These are phyloP conservation scores for Papilionanthe hybrid DNA, from an alignment of 116 monocot genomes.

Conservation along the genomic window DNA sequence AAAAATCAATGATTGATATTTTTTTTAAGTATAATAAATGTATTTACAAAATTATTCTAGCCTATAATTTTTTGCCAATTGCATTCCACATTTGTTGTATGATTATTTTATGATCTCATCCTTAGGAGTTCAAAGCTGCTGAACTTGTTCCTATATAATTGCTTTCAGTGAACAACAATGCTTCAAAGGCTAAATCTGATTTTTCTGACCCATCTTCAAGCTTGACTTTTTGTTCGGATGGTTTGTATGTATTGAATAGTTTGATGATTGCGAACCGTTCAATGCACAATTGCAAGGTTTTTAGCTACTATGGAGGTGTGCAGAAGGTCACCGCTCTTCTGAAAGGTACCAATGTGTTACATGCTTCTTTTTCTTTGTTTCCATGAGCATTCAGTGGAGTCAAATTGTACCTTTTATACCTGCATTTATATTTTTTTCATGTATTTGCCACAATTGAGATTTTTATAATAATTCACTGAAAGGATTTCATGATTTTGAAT, in stretches of 20 bases:
- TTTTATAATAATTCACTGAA: neutral
- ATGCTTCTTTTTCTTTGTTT: neutral
- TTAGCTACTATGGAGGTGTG: conserved; percentile 95
- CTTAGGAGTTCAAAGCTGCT: neutral
- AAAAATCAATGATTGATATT: neutral
- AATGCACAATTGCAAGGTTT: conserved; percentile 86
- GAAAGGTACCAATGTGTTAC: conserved; percentile 58
- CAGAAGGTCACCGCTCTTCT: conserved; percentile 89
- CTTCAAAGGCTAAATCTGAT: conserved; percentile 23
- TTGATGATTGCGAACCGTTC: conserved; percentile 68
- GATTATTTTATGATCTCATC: neutral
- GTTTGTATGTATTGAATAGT: conserved; percentile 52
- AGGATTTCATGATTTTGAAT: neutral
- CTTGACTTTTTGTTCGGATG: conserved; percentile 52
- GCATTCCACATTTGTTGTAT: neutral
- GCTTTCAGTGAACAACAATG: conserved; percentile 40
- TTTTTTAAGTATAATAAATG: neutral
- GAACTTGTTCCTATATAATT: neutral
- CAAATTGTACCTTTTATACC: neutral
- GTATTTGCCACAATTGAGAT: neutral
- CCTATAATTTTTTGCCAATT: neutral
- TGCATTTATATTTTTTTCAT: neutral
- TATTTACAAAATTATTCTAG: neutral
- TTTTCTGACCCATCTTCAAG: conserved; percentile 37
- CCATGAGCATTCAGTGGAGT: neutral